phyloP scores from a whole-genome alignment of 257 asterid species.

The Petunia secreta region DNA sequence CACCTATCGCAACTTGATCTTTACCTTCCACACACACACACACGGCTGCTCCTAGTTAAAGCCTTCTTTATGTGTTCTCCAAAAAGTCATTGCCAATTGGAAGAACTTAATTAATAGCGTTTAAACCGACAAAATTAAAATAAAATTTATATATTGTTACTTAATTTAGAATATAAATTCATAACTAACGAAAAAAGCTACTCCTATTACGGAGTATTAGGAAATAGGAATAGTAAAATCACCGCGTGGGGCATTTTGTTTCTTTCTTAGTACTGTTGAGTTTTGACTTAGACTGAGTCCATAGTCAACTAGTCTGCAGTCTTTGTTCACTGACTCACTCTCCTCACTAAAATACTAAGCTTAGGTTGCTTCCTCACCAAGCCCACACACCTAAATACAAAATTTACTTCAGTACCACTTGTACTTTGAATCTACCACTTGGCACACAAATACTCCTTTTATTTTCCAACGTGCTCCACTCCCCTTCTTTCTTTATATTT shows the following conservation, averaged over 20 bases:
- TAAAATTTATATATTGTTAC: too few species aligned
- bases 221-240: too few species aligned
- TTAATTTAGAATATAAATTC: too few species aligned
- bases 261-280: not conserved
- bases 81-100: conserved; percentile 2
- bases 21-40: not conserved
- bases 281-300: conserved; percentile 25
- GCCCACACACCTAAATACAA: conserved; percentile 4
- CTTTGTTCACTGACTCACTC: conserved; percentile 31
- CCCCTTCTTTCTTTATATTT: not conserved
- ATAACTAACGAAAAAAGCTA: too few species aligned
- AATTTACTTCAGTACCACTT: conserved; percentile 13
- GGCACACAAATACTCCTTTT: not conserved
- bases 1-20: conserved; percentile 14
- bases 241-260: not conserved
- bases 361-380: conserved; percentile 25
- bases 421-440: conserved; percentile 7
- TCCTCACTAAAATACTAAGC: not conserved
- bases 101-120: not conserved
- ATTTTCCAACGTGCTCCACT: conserved; percentile 24
- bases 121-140: not conserved
- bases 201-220: too few species aligned
- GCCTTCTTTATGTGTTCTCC: not conserved
- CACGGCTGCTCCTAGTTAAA: not conserved
- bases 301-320: conserved; percentile 25